A percentile compares a stretch with the other conserved stretches of the same genome.
Conservation (phyloP, 768 basidiomycete genomes). For the Grammothele lineata region DNA sequence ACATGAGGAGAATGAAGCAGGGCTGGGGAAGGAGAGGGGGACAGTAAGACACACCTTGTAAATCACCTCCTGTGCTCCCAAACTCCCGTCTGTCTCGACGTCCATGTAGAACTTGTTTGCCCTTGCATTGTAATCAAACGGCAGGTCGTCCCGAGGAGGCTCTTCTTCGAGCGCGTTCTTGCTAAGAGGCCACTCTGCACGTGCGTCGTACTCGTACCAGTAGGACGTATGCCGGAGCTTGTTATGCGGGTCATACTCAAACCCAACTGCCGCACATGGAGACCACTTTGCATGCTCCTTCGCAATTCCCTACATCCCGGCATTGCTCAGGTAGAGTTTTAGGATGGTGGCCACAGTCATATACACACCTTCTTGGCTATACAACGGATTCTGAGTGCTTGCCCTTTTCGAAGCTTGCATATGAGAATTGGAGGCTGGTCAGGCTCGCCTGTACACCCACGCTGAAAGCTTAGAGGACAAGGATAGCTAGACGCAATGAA, state of each 20-base stretch:
- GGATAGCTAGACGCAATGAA: background rate
- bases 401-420: conserved; percentile 90
- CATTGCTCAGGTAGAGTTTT: conserved; percentile 2
- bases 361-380: conserved; percentile 85
- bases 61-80: conserved; percentile 85
- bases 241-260: conserved; percentile 98
- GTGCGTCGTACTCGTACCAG: conserved; percentile 85
- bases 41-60: conserved; percentile 53
- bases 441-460: conserved; percentile 47
- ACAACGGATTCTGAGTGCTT: conserved; percentile 82
- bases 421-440: conserved; percentile 70
- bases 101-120: conserved; percentile 92
- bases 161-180: conserved; percentile 86
- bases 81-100: conserved; percentile 90
- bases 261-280: conserved; percentile 89
- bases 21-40: background rate
- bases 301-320: conserved; percentile 73
- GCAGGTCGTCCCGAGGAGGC: conserved; percentile 69
- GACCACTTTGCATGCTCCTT: conserved; percentile 99
- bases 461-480: too few relatives aligned
- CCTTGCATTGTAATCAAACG: conserved; percentile 85
- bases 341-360: background rate
- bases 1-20: background rate
- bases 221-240: conserved; percentile 92
- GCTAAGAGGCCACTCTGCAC: conserved; percentile 88